Conservation (phyloP, 1,284 basidiomycete genomes). For the Ceratobasidium sp. region DNA sequence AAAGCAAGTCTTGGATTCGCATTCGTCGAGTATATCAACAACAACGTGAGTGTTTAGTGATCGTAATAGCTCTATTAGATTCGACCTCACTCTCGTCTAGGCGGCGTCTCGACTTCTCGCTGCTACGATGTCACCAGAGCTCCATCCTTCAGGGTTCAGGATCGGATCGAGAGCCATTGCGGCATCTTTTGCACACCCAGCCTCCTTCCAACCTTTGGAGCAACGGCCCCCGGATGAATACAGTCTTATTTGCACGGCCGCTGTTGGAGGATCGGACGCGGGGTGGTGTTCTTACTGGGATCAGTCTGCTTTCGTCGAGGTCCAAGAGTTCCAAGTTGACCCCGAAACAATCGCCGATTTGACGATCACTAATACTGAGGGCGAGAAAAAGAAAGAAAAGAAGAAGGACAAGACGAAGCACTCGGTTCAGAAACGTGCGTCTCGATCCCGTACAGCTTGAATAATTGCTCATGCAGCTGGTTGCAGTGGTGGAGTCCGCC, state of each 20-base stretch:
- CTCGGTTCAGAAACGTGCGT: slow-evolving; percentile 60
- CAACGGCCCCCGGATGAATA: slow-evolving; percentile 73
- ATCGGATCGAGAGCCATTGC: slow-evolving; percentile 88
- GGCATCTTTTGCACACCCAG: slow-evolving; percentile 87
- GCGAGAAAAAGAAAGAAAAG: slow-evolving; percentile 69
- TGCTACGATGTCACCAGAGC: slow-evolving; percentile 81
- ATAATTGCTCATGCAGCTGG: background rate
- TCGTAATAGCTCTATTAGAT: slow-evolving; percentile 34
- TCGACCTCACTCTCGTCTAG: slow-evolving; percentile 58
- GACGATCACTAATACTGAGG: slow-evolving; percentile 50
- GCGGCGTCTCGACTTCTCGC: slow-evolving; percentile 80
- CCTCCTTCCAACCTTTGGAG: slow-evolving; percentile 81
- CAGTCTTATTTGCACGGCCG: slow-evolving; percentile 71
- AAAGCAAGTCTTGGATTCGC: slow-evolving; percentile 90
- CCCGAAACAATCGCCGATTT: slow-evolving; percentile 60
- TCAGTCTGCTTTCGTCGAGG: slow-evolving; percentile 74
- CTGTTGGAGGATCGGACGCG: slow-evolving; percentile 75
- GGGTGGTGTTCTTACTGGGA: slow-evolving; percentile 87
- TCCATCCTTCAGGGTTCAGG: slow-evolving; percentile 88
- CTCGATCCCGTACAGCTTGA: background rate
- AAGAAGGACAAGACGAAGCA: slow-evolving; percentile 64
- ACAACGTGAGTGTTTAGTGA: slow-evolving; percentile 67
- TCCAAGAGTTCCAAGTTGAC: slow-evolving; percentile 83
- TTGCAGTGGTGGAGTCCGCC: slow-evolving; percentile 29
- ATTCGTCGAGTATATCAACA: slow-evolving; percentile 89